Evolutionary conservation across 1,284 basidiomycete genomes (phyloP), one percentile per base, ranked within the genome.

Genomic region (Sphaerobolus stellatus): DNA sequence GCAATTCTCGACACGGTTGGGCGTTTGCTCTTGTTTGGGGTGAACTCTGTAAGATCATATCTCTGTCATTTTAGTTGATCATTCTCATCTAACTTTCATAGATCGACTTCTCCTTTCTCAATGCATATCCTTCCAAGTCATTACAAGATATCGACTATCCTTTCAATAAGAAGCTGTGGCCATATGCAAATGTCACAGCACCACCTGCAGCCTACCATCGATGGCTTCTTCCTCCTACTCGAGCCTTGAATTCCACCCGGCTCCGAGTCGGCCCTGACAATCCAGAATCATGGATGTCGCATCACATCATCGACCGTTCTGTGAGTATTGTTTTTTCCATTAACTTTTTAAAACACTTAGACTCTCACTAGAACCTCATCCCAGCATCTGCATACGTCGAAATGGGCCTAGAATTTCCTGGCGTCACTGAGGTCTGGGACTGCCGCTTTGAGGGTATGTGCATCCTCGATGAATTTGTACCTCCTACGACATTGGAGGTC

Each of bases 401-500:
- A 33, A 58, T 54, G 52, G 18, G 11, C 18, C 33, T 36, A 36
- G 33, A 36, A 36, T 36, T 59, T 29, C 56, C 56, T n/a, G 51
- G 40, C 29, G 58, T 59, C 14, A 59, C 58, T 4, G 31, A 43
- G 25, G 30, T 59, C 20, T 59, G 52, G 50, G 58, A 57, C 28
- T 59, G 56, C 40, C 50, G 38, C 20, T 59, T 59, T 29, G 56
- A 54, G 31, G 36, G 43, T 6, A 51, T 47, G 22, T 59, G 51
- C 41, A 40, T 54, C 13, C 46, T 59, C 9, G 55, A 59, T n/a
- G 41, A 51, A 9, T 11, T n/a, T 25, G 55, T 44, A 6, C 40
- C 56, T 9, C 22, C 56, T 8, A 47, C 48, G 9, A 59, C 58
- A 6, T 31, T 59, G 9, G 56, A 59, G 31, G 58, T 59, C 8